Evolutionary conservation across 208 protist species (phyloP), one percentile per base, ranked within the genome.

Genomic region (Vickermania ingenoplastis): DNA sequence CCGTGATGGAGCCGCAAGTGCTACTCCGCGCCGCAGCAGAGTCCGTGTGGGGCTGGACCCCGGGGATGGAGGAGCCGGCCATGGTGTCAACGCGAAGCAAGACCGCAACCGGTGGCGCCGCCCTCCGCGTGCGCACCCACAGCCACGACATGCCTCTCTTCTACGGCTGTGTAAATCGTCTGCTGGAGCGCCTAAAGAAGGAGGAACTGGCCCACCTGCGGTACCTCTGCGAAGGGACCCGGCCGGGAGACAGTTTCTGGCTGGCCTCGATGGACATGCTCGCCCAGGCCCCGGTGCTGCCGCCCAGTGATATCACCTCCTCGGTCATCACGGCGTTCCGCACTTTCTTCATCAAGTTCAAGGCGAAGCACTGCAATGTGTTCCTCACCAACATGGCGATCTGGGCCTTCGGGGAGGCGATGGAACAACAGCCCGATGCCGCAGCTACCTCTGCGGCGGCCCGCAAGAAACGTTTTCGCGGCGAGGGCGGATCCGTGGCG

Each of bases 261-360:
- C 76, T 92, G 31, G 78, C 88, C 21, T 77, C 85, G 24, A 59
- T 95, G 36, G 65, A 95, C 24, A 70, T 76, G 17, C 77, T 95
- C 49, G 80, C 85, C 24, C 55, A 67, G 11, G 67, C 76, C 41
- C 70, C 73, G n/a, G 45, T 75, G 17, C 64, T 84, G 29, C 88
- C 84, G 48, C 69, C 88, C 25, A 72, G 63, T 28, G 84, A 91
- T 66, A 68, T 77, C 54, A 59, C 89, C 24, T 66, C 70, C 60
- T 78, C 88, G 13, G 80, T 92, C 28, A 61, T 92, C 53, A 67
- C 86, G 59, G 82, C 84, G 48, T 95, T 88, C 75, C 79, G 66
- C 2, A 71, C 77, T 29, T 92, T 95, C 63, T 81, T 91, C 57
- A 53, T 95, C 27, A 95, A 95, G 70, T 95, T 95, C 65, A 90